Evolutionary conservation across 331 rosid genomes (phyloP).

Genomic region (Erythrophleum ivorense): DNA sequence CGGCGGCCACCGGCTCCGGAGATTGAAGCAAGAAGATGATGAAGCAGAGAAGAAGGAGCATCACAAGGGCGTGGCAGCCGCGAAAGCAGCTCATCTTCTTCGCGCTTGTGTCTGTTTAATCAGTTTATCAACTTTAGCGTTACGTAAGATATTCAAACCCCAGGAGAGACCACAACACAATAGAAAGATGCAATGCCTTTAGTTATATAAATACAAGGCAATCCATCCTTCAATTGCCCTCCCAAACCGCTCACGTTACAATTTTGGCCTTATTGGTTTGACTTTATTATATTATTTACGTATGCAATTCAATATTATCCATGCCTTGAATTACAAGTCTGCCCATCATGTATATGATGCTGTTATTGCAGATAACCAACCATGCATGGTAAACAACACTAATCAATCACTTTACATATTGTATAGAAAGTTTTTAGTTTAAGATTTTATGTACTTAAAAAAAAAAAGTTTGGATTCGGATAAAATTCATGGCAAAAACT

Average conservation of each 20-base stretch:
- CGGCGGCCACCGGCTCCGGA: background rate
- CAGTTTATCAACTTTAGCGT: slow-evolving; percentile 41
- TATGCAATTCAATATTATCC: background rate
- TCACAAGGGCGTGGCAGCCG: slow-evolving; percentile 38
- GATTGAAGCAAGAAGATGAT: slow-evolving; percentile 21
- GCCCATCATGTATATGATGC: background rate
- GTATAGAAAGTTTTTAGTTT: background rate
- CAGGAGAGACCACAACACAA: background rate
- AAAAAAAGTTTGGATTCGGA: background rate
- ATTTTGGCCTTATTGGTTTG: slow-evolving; percentile 47
- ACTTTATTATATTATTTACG: slow-evolving; percentile 30
- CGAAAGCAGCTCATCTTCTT: slow-evolving; percentile 56
- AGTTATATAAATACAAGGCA: slow-evolving; percentile 29
- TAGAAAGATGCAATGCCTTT: background rate
- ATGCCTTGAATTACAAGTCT: slow-evolving; percentile 26
- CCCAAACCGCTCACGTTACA: slow-evolving; percentile 11
- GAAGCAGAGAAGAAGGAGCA: slow-evolving; percentile 30
- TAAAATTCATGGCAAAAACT: background rate
- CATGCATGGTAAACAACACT: slow-evolving; percentile 2
- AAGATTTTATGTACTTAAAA: background rate
- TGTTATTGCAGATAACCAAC: background rate
- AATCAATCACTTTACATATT: background rate
- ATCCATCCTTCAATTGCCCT: background rate
- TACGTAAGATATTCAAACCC: slow-evolving; percentile 36
- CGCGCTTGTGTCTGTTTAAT: background rate